A percentile compares a stretch with the other conserved stretches of the same genome.
Evolutionary conservation across 306 rosid genomes (phyloP).

Genomic region (Argentina anserina): DNA sequence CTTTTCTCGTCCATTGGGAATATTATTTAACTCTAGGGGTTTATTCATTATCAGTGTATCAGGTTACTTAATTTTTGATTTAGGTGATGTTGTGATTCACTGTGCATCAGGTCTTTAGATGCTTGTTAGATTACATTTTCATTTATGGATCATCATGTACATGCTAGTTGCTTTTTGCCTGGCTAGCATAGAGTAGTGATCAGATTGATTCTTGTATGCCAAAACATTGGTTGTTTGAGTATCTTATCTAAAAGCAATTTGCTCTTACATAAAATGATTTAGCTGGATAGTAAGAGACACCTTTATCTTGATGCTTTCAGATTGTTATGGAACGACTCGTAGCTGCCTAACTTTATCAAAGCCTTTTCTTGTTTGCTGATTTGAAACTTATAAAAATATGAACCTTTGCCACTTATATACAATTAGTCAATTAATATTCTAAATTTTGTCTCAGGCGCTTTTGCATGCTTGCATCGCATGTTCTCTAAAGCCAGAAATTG

Average conservation of each 20-base stretch:
- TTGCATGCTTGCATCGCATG: slow-evolving; percentile 91
- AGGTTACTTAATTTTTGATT: not conserved
- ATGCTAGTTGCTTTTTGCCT: not conserved
- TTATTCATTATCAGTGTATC: not conserved
- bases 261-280: not conserved
- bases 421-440: not conserved
- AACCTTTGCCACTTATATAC: slow-evolving; percentile 4
- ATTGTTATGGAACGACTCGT: not conserved
- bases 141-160: not conserved
- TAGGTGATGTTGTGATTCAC: not conserved
- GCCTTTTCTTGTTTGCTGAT: not conserved
- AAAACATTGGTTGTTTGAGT: not conserved
- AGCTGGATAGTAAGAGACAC: not conserved
- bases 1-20: slow-evolving; percentile 13
- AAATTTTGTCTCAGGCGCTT: slow-evolving; percentile 65
- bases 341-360: not conserved
- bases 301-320: not conserved
- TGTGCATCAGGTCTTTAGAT: not conserved
- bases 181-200: not conserved
- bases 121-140: not conserved
- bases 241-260: not conserved
- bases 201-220: not conserved
- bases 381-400: not conserved
- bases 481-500: slow-evolving; percentile 82
- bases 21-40: not conserved